Conservation (phyloP, 2,329 filamentous ascomycete genomes). For the Verticillium tricorpus region DNA sequence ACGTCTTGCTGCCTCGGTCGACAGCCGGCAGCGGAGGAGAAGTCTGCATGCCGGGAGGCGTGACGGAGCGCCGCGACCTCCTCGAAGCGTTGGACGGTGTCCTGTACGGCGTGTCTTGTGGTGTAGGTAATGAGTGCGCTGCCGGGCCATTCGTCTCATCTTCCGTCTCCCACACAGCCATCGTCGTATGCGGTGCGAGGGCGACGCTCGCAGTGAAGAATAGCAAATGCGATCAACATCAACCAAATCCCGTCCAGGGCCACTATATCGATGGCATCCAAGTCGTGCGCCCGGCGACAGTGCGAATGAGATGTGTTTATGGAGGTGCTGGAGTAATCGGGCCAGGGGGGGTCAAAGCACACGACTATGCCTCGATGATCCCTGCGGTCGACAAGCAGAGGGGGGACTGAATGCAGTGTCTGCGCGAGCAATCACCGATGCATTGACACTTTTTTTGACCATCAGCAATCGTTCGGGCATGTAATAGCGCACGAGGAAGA, state of each 20-base stretch:
- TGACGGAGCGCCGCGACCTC: conserved; percentile 62
- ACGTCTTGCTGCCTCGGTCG: conserved; percentile 37
- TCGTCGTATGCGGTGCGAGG: conserved; percentile 22
- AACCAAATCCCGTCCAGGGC: conserved; percentile 7
- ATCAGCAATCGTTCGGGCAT: conserved; percentile 3
- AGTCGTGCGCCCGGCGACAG: conserved; percentile 10
- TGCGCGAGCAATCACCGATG: conserved; percentile 9
- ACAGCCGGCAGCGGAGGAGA: conserved; percentile 50
- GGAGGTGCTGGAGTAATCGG: conserved; percentile 5
- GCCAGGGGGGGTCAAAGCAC: background rate
- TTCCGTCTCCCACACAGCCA: conserved; percentile 59
- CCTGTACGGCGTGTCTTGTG: conserved; percentile 67
- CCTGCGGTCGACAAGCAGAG: conserved; percentile 10
- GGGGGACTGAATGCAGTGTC: conserved; percentile 7
- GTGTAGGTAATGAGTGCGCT: conserved; percentile 61
- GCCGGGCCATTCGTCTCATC: conserved; percentile 55
- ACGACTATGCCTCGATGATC: conserved; percentile 5
- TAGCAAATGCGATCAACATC: conserved; percentile 2
- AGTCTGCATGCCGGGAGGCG: conserved; percentile 53
- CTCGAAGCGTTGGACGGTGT: conserved; percentile 61
- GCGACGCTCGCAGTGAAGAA: conserved; percentile 2
- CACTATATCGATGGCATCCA: conserved; percentile 6
- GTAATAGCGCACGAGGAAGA: conserved; percentile 3
- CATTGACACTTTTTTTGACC: conserved; percentile 8
- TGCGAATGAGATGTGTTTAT: conserved; percentile 1